Evolutionary conservation across 2,329 filamentous ascomycete genomes (phyloP), one percentile per base, ranked within the genome.

Genomic region (Fusarium torulosum): DNA sequence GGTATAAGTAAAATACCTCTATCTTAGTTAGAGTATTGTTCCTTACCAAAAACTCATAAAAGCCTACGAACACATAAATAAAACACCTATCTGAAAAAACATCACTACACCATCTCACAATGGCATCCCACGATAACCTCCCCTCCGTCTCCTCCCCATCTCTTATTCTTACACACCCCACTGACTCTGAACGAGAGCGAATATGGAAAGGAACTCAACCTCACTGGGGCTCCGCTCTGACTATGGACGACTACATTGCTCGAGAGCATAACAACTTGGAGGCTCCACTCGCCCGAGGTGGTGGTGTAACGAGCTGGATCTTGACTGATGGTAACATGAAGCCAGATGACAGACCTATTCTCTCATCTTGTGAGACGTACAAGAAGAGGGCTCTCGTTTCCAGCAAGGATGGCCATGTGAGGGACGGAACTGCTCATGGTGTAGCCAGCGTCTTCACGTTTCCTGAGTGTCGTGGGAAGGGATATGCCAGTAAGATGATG

Each of bases 391-490:
- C 86, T 7, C 73, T 90, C 5, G 78, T 85, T 35, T 78, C 81
- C 31, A 68, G 67, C 19, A 73, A 74, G 0, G 73, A 78, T 7
- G 78, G 78, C 43, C 66, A 69, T 37, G 73, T 78, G 33, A 72
- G 74, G 7, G 88, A 92, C 44, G 86, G 85, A 3, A 80, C 88
- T 11, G 87, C 88, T 17, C 90, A 97, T 78, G 93, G 91, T 7
- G 86, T 96, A 57, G 92, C 89, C 15, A 92, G 90, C 62, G 93
- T 96, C n/a, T 96, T 90, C 76, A 93, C 90, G 6, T 85, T 88
- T 40, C 84, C 87, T 1, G 82, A 87, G 71, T 88, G 88, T 76
- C 81, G 93, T 58, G 89, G 91, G 6, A 85, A 84, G 68, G 91
- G 92, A 20, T 97, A 97, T 78, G 93, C 92, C 1, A 86, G 85